These are phyloP conservation scores for Dillenia turbinata DNA, from an alignment of 164 flowering plant genomes.

Conservation along the genomic window DNA sequence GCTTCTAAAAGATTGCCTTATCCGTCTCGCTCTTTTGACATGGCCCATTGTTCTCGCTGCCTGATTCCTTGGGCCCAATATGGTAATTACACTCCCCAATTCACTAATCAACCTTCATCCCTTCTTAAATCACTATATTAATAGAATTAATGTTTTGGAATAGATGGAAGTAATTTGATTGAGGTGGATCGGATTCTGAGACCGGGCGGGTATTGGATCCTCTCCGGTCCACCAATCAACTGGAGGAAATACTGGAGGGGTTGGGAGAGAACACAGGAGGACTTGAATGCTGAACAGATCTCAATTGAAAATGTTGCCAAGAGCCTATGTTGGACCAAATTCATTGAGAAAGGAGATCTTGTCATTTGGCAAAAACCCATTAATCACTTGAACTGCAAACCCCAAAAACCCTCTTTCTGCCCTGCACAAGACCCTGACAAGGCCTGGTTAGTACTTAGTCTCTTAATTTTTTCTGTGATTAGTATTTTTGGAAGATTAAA, in stretches of 20 bases:
- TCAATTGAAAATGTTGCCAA: conserved; percentile 41
- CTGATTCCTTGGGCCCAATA: conserved; percentile 47
- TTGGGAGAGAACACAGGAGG: conserved; percentile 46
- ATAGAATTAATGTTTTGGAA: background rate
- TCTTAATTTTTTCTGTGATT: background rate
- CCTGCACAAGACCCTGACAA: conserved; percentile 23
- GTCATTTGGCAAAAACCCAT: conserved; percentile 57
- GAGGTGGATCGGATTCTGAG: conserved; percentile 60
- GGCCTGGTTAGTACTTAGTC: conserved; percentile 34
- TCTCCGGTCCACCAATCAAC: conserved; percentile 57
- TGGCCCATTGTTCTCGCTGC: conserved; percentile 21
- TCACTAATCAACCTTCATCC: too few relatives aligned
- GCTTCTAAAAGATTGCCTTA: conserved; percentile 54
- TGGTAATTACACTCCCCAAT: conserved; percentile 20
- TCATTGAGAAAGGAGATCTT: conserved; percentile 39
- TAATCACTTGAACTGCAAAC: conserved; percentile 41
- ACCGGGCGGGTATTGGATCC: conserved; percentile 67
- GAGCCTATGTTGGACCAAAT: conserved; percentile 55
- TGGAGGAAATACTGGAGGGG: conserved; percentile 46
- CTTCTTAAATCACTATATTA: too few relatives aligned
- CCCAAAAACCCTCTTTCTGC: conserved; percentile 18
- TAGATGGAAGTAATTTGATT: conserved; percentile 45
- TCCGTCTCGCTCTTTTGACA: conserved; percentile 52
- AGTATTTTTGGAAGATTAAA: background rate
- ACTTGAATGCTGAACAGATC: conserved; percentile 39